Conservation (phyloP, 805 yeast genomes). For the Schwanniomyces vanrijiae region DNA sequence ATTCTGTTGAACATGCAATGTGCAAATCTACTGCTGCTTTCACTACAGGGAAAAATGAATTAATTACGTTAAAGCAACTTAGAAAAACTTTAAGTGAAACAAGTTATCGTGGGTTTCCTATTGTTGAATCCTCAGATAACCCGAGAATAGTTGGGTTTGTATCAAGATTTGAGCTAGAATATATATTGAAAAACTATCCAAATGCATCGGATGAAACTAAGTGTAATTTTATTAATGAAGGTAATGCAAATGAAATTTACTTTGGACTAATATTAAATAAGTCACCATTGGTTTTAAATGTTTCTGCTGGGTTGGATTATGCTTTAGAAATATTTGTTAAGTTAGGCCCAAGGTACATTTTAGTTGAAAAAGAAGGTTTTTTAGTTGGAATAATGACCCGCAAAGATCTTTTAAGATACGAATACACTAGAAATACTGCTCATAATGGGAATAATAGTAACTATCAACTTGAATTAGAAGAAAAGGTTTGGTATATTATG, state of each 20-base stretch:
- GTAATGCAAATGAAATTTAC: constrained; percentile 10
- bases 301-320: constrained; percentile 56
- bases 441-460: constrained; percentile 12
- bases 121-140: constrained; percentile 39
- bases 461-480: constrained; percentile 23
- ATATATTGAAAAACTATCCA: constrained; percentile 20
- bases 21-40: constrained; percentile 38
- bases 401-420: constrained; percentile 76
- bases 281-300: constrained; percentile 62
- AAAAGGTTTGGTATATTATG: constrained; percentile 36
- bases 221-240: constrained; percentile 10
- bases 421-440: constrained; percentile 35
- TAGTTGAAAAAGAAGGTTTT: constrained; percentile 58
- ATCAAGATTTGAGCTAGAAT: constrained; percentile 40
- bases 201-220: constrained; percentile 10
- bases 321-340: constrained; percentile 69
- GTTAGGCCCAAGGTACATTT: constrained; percentile 75
- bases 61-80: constrained; percentile 32
- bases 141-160: constrained; percentile 48
- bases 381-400: constrained; percentile 78
- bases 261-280: constrained; percentile 38
- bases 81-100: constrained; percentile 32
- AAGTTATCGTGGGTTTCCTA: constrained; percentile 51
- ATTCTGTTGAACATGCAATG: constrained; percentile 60
- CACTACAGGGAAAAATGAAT: constrained; percentile 28